Base-by-base conservation (phyloP, 2,329 filamentous ascomycete species). In the Ophiognomonia clavigignenti-juglandacearum region DNA sequence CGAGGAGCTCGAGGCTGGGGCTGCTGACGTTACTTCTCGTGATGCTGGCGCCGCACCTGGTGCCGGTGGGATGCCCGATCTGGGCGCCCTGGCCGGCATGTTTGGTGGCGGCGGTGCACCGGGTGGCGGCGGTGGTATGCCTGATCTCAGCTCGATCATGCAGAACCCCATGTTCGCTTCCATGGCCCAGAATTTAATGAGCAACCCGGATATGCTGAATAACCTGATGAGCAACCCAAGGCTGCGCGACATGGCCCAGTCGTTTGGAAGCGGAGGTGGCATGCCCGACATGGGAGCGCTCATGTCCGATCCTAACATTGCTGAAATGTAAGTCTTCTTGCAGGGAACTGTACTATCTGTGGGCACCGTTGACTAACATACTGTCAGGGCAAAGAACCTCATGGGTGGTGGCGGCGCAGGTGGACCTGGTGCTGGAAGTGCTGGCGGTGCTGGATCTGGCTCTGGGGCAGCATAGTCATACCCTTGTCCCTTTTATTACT, bases 101-200 rank as follows among this genome's bases (percentile, higher is more conserved):
- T 74, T 91, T 55, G 75, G 69, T 16, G 80, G 74, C 18, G 83
- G 74, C 20, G 82, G 74, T 13, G 18, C 35, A 6, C 19, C 20
- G 16, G 75, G 69, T 9, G 83, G 79, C 5, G 83, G 73, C 7
- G 85, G 85, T 43, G 88, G 88, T 45, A 93, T 96, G 86, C 90
- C 91, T 11, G 92, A 97, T 65, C 74, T 98, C 20, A 71, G 81
- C 54, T 80, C 81, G 54, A 83, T 98, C 65, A 95, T 97, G 90
- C 90, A 75, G 74, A 98, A 97, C 73, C 93, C 93, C 47, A 97
- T 97, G 93, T 95, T 98, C 71, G 82, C 90, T 42, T 87, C 80
- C 71, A 96, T 97, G 90, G 93, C 93, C 4, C 89, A 96, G 74
- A 96, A 88, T 68, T 70, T 98, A 46, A 97, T 97, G 93, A 88